These are phyloP conservation scores for Chalciporus piperatoides DNA, from an alignment of 1,284 basidiomycete species.

Conservation along the genomic window DNA sequence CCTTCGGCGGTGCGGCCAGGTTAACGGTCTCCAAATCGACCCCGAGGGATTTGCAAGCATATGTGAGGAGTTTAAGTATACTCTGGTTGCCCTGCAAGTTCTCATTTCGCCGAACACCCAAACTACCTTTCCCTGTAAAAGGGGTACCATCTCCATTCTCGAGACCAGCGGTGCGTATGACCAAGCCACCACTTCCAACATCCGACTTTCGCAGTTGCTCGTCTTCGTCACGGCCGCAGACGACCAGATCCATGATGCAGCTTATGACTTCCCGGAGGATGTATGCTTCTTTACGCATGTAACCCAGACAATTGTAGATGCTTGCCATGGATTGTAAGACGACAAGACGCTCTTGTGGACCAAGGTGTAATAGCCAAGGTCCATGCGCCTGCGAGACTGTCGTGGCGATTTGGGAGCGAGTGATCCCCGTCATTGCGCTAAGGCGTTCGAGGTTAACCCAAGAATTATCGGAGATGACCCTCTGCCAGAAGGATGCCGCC, in stretches of 20 bases:
- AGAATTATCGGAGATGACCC: constrained; percentile 39
- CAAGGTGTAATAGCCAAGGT: constrained; percentile 82
- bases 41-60: constrained; percentile 75
- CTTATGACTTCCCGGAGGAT: constrained; percentile 81
- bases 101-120: constrained; percentile 71
- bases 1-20: constrained; percentile 36
- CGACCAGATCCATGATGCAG: constrained; percentile 74
- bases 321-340: constrained; percentile 68
- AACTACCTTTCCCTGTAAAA: constrained; percentile 43
- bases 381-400: constrained; percentile 71
- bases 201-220: constrained; percentile 38
- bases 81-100: constrained; percentile 76
- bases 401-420: constrained; percentile 62
- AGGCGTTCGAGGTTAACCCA: constrained; percentile 57
- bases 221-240: constrained; percentile 71
- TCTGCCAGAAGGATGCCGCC: constrained; percentile 53
- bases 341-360: constrained; percentile 68
- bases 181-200: constrained; percentile 44
- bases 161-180: constrained; percentile 32
- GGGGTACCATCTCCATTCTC: constrained; percentile 31
- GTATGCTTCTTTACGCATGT: constrained; percentile 82
- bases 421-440: constrained; percentile 62
- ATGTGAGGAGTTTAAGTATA: constrained; percentile 66
- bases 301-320: constrained; percentile 74
- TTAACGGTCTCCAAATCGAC: constrained; percentile 70